Conservation (phyloP, 192 early-diverging fungal species). For the Linnemannia hyalina region DNA sequence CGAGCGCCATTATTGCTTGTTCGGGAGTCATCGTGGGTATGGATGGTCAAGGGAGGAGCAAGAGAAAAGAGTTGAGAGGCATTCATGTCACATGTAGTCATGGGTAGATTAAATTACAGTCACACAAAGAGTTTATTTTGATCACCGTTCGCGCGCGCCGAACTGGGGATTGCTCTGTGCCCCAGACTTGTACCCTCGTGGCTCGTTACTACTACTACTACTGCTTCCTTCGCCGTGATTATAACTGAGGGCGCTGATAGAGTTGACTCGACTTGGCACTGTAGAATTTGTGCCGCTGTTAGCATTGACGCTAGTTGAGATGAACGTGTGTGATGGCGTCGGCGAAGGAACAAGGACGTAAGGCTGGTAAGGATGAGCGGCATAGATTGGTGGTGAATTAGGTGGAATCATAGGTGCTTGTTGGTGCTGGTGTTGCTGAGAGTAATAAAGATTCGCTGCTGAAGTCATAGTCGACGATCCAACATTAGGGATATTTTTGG, state of each 20-base stretch:
- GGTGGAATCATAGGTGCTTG: neutral
- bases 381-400: slow-evolving; percentile 9
- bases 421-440: neutral
- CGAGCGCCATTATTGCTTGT: neutral
- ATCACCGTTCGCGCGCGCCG: neutral
- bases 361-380: slow-evolving; percentile 14
- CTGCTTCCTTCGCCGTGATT: neutral
- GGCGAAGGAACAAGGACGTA: neutral
- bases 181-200: neutral
- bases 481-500: neutral
- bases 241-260: neutral
- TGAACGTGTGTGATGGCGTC: neutral
- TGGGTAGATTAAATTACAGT: neutral
- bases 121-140: neutral
- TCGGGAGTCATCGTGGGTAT: neutral
- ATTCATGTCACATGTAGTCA: too few species aligned
- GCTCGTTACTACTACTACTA: neutral
- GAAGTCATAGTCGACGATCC: neutral
- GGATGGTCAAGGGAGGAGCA: neutral
- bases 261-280: slow-evolving; percentile 14
- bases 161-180: slow-evolving; percentile 7
- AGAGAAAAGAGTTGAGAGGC: neutral
- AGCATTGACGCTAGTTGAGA: neutral
- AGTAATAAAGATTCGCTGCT: neutral
- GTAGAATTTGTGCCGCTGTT: neutral